Evolutionary conservation across 2,329 filamentous ascomycete species (phyloP).

Genomic region (Neurospora sp.): DNA sequence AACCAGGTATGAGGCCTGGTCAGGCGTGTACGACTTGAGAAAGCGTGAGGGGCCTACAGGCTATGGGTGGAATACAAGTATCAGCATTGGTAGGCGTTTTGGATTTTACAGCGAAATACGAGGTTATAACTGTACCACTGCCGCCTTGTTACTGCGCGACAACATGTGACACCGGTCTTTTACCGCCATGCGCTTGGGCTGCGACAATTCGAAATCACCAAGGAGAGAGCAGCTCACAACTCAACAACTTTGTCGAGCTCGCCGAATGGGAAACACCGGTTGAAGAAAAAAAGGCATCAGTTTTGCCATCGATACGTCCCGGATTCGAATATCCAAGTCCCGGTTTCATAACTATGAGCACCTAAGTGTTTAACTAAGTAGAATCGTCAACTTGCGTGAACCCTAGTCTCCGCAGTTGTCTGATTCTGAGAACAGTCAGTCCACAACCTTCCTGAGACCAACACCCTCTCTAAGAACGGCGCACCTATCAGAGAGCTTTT

Average conservation of each 20-base stretch:
- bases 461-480: not conserved
- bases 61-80: not conserved
- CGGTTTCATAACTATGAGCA: not conserved
- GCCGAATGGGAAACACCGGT: not conserved
- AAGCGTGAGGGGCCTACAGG: not conserved
- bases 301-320: not conserved
- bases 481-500: not conserved
- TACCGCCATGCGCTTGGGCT: not conserved
- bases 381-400: not conserved
- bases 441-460: not conserved
- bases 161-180: not conserved
- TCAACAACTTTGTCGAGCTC: not conserved
- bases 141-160: not conserved
- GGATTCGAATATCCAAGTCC: not conserved
- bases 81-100: not conserved
- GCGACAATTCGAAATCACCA: not conserved
- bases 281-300: not conserved
- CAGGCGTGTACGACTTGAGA: not conserved
- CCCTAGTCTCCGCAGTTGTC: not conserved
- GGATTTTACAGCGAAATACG: not conserved
- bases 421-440: not conserved
- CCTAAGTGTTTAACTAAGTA: not conserved
- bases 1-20: not conserved
- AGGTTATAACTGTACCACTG: not conserved
- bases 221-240: not conserved